Evolutionary conservation across 2,329 filamentous ascomycete genomes (phyloP), one percentile per base, ranked within the genome.

Genomic region (Simplicillium aogashimaense): DNA sequence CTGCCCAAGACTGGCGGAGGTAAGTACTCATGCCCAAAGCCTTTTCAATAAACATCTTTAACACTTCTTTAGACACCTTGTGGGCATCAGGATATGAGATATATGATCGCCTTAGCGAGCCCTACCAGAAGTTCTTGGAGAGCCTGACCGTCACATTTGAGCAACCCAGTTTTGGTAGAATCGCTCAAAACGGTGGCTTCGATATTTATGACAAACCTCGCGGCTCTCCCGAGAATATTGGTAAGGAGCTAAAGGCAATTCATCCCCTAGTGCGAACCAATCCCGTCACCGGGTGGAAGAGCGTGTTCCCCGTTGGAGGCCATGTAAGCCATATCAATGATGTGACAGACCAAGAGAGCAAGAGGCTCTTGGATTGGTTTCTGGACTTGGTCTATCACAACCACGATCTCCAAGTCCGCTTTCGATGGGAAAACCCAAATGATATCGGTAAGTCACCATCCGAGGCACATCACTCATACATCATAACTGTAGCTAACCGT

Each of bases 61-160:
- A 25, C 20, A 25, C 9, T 25, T 9, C 20, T 9, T 25, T 25
- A 25, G 69, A 74, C 54, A 82, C 80, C 0, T 67, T 83, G 6
- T 83, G 78, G 77, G 79, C 78, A 0, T 79, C 75, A 1, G 77
- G 76, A 1, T 82, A 82, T 51, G 78, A 83, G 48, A 57, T 81
- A 11, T 83, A 81, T 50, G 78, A 84, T 50, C 70, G 76, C 20
- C 64, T 84, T 43, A 78, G 72, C 4, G 60, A 63, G 3, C 61
- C 72, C 0, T 72, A 74, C 39, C 74, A 73, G 43, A 59, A 60
- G 17, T 81, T 81, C 54, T 64, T 81, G 20, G 76, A 82, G 40
- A 55, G 57, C 0, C 56, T 82, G 7, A 80, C 74, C 0, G 78
- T 69, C 3, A 75, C 70, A 1, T 70, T 69, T 45, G 66, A 65